These are phyloP conservation scores for Tetrahymena borealis DNA, from an alignment of 73 alveolate species.

Conservation along the genomic window DNA sequence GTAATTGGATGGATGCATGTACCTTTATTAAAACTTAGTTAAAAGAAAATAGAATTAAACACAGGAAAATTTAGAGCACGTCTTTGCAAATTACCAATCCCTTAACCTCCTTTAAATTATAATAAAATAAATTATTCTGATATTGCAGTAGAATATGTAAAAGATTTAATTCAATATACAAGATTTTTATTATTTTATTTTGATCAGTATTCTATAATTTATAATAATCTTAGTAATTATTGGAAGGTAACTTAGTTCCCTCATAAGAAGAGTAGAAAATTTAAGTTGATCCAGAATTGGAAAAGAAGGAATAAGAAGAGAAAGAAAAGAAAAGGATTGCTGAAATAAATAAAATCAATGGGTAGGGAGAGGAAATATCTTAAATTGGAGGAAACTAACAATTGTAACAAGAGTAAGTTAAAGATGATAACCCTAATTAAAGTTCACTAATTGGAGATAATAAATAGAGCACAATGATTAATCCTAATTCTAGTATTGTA, in stretches of 20 bases:
- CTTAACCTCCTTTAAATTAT: neutral
- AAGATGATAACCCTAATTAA: neutral
- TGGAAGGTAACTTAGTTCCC: neutral
- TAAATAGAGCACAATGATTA: neutral
- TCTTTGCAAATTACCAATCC: neutral
- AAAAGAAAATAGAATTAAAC: neutral
- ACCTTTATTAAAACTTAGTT: neutral
- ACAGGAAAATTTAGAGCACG: neutral
- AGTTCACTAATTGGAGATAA: neutral
- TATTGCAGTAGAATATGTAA: neutral
- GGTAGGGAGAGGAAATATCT: neutral
- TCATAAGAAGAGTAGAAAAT: neutral
- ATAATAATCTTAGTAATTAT: neutral
- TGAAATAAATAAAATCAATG: neutral
- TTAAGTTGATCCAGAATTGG: neutral
- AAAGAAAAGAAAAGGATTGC: too few species aligned
- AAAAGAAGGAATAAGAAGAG: neutral
- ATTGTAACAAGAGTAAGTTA: neutral
- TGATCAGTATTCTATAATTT: too few species aligned
- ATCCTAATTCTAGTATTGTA: neutral
- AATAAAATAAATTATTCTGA: neutral
- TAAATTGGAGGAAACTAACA: neutral
- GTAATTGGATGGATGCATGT: neutral
- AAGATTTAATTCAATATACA: neutral
- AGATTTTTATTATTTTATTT: neutral